Base-by-base conservation (phyloP, 2,329 filamentous ascomycete species). In the Scortechinia acanthostroma region DNA sequence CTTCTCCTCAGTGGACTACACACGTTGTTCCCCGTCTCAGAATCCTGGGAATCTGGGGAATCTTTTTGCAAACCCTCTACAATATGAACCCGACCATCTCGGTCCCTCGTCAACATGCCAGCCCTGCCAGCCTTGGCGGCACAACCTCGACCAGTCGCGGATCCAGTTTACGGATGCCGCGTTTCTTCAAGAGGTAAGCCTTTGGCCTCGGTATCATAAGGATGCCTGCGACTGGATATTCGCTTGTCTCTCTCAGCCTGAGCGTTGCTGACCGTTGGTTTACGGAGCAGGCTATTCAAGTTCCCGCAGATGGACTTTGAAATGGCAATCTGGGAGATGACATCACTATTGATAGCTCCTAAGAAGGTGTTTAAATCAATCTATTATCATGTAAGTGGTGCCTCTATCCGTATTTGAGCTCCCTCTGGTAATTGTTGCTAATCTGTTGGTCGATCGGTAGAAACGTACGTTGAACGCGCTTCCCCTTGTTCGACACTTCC, bases 301-400 rank as follows among this genome's bases (percentile, higher is more conserved):
- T 85, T 85, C 56, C 80, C 80, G 10, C 80, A 83, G 53, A 85
- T 86, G 81, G 81, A 86, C 66, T 86, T 86, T 58, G 81, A 86
- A 58, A 83, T 83, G 71, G 81, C 81, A 17, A 76, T 83, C 52
- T 86, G 81, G 81, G 81, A 86, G 60, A 85, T 86, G 76, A 82
- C 77, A 49, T 77, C 74, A 54, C 66, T 86, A 45, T 69, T 86
- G 51, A 78, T 85, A 57, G 77, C 80, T 22, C 81, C 81, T 0
- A 85, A 84, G 65, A 84, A 84, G 58, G 81, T 86, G 43, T 86
- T 86, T 59, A 70, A 81, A 50, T 81, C 78, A 40, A 83, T 85
- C 60, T 85, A 84, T 60, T 83, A 85, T 55, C 80, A 85, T 63
- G 79, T 82, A 63, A 52, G 71, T 63, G 3, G n/a, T n/a, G n/a